Evolutionary conservation across 2,329 filamentous ascomycete genomes (phyloP).

Genomic region (Aureobasidium sp.): DNA sequence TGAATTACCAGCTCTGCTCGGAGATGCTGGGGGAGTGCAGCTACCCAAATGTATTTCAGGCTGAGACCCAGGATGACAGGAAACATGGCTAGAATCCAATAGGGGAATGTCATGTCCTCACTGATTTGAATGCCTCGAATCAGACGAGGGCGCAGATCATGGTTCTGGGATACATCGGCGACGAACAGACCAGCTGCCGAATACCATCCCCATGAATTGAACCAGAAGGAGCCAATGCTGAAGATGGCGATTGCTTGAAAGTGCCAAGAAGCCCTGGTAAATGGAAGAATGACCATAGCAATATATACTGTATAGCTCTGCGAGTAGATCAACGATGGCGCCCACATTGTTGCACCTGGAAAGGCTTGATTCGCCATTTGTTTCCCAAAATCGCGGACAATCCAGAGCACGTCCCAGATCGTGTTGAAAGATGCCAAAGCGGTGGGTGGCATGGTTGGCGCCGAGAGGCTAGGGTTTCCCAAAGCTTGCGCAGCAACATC

Average conservation of each 20-base stretch:
- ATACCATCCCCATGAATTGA: constrained; percentile 28
- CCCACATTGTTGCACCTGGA: constrained; percentile 42
- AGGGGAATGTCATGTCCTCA: constrained; percentile 21
- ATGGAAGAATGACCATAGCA: constrained; percentile 42
- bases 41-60: constrained; percentile 24
- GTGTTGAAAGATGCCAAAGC: constrained; percentile 41
- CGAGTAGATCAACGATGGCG: constrained; percentile 38
- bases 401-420: constrained; percentile 43
- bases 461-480: constrained; percentile 32
- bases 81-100: constrained; percentile 17
- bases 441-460: constrained; percentile 29
- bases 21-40: constrained; percentile 22
- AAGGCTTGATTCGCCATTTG: constrained; percentile 39
- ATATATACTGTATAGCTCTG: constrained; percentile 45
- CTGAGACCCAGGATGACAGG: constrained; percentile 20
- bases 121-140: constrained; percentile 21
- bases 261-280: constrained; percentile 37
- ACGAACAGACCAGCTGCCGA: constrained; percentile 24
- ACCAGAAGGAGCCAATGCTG: constrained; percentile 27
- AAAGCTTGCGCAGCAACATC: constrained; percentile 32
- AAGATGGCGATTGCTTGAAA: constrained; percentile 28
- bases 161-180: constrained; percentile 22
- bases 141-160: constrained; percentile 20
- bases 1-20: constrained; percentile 24
- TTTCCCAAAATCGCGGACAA: constrained; percentile 31